Evolutionary conservation across 352 stramenopile species (phyloP), one percentile per base, ranked within the genome.

Genomic region (Pythium apleroticum): DNA sequence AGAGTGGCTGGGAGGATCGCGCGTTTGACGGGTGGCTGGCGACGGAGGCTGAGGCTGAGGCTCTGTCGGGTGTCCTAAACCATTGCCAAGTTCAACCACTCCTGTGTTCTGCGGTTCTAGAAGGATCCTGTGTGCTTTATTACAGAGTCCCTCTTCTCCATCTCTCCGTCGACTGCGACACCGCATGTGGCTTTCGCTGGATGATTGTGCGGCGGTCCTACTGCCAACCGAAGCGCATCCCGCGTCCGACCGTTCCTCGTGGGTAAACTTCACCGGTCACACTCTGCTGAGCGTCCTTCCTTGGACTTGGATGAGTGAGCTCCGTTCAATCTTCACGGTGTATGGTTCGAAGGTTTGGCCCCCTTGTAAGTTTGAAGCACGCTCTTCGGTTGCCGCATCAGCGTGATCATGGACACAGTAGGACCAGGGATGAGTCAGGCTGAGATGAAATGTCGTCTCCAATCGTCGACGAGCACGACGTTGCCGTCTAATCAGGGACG

Each of bases 381-480:
- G 33, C 27, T 49, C 41, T 27, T 27, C n/a, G n/a, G 41, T 49
- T 27, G 41, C n/a, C 41, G 41, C 41, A 49, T 49, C 41, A 1
- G 41, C 41, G 41, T 49, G 41, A 49, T 49, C 41, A 49, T 33
- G 4, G 30, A 33, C 30, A 33, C 30, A 33, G 30, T 6, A 17
- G 33, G 33, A 39, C 6, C 4, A 39, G 33, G 15, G 33, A 39
- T 39, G 33, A 2, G 33, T 39, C 15, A 4, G 4, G 33, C 33
- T 39, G 33, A 39, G 33, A 39, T 49, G 41, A 28, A n/a, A 49
- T 49, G n/a, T 49, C 41, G 41, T 28, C 41, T 49, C 41, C 41
- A 49, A 49, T 49, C 43, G 43, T 50, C 17, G 43, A 50, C 43
- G 43, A 50, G n/a, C 43, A 22, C 43, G 0, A 22, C 20, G 43